Evolutionary conservation across 1,284 basidiomycete species (phyloP).

Genomic region (Rhodofomes roseus): DNA sequence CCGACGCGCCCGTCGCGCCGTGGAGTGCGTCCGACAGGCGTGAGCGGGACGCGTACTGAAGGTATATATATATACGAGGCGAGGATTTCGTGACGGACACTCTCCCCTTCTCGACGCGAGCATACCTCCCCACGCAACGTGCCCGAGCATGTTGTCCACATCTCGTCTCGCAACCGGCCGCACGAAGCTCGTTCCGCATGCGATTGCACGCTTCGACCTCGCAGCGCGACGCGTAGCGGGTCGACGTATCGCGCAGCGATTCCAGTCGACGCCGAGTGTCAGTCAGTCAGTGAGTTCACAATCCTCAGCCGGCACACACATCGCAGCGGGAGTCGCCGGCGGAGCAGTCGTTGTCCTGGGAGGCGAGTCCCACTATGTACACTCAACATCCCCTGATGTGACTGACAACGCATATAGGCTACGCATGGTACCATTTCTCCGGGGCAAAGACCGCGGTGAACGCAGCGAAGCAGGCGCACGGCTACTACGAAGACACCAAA

Average conservation of each 20-base stretch:
- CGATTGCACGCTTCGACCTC: not conserved
- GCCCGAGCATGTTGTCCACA: not conserved
- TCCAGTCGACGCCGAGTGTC: not conserved
- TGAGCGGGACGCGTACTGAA: not conserved
- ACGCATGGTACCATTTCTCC: conserved; percentile 16
- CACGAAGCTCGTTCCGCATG: not conserved
- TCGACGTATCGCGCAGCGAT: not conserved
- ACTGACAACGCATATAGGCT: conserved; percentile 9
- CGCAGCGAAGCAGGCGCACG: conserved; percentile 4
- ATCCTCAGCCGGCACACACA: not conserved
- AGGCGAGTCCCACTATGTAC: not conserved
- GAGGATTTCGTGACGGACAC: not conserved
- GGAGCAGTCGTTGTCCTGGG: not conserved
- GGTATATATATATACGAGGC: not conserved
- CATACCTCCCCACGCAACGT: not conserved
- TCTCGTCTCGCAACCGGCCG: not conserved
- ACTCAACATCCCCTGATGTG: too few relatives aligned
- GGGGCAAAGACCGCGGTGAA: conserved; percentile 12
- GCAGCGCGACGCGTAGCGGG: not conserved
- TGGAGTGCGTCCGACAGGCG: not conserved
- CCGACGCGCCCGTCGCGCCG: not conserved
- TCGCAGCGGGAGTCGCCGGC: conserved; percentile 1
- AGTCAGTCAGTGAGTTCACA: not conserved
- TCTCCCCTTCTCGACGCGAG: not conserved
- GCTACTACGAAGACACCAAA: conserved; percentile 9